Base-by-base conservation (phyloP, 1,139 yeast species). In the Diutina catenulata region DNA sequence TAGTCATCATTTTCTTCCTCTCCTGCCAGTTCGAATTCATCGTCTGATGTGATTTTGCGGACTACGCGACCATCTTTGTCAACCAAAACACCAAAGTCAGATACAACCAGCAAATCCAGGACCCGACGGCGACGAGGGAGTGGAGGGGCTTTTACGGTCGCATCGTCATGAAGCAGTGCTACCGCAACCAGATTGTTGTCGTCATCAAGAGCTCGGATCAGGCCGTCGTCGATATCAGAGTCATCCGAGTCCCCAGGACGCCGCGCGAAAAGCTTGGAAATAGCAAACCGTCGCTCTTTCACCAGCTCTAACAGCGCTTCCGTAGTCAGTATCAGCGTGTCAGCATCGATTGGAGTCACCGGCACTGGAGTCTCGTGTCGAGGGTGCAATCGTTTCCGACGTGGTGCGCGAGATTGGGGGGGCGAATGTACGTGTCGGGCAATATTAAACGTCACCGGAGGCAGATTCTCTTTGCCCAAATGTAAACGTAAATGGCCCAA, bases 41-140 rank as follows among this genome's bases (percentile, higher is more conserved):
- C 14, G 21, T 31, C 21, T 11, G 35, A 31, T 5, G 18, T 11
- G n/a, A 31, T 31, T 13, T 14, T n/a, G 13, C 35, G 24, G 5
- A 31, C 35, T 8, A 25, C 25, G 25, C 21, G 20, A 8, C 35
- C 35, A 11, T 31, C n/a, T 18, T 21, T 20, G 15, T 31, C 35
- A 18, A 31, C 35, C 35, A 24, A 31, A n/a, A 31, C 35, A 3
- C 35, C 35, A 21, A 31, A 31, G 14, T 31, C 35, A 13, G 23
- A 21, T 14, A 21, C 21, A 4, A 21, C 35, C 28, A 25, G 28
- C 28, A 25, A 25, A n/a, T 31, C 35, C 35, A 31, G 35, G 19
- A 21, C n/a, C 16, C 25, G 24, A 5, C 35, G 24, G 5, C 24
- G 35, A 13, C 24, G 35, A 13, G 35, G 26, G n/a, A 19, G 14